Base-by-base conservation (phyloP, 352 stramenopile genomes). In the Globisporangium nodosum region DNA sequence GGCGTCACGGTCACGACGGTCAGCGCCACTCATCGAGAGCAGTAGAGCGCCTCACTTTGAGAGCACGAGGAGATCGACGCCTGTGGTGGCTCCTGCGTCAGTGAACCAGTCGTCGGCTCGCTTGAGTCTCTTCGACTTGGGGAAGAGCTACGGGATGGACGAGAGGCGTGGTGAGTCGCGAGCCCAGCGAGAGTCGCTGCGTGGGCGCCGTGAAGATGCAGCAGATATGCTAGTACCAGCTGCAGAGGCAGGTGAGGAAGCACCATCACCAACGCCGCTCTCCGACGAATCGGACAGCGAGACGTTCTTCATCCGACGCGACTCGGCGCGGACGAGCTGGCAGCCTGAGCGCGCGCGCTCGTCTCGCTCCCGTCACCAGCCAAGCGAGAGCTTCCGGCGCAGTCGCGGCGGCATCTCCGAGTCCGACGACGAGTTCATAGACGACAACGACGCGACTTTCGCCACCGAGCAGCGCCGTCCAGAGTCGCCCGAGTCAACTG, bases 91-190 rank as follows among this genome's bases (percentile, higher is more conserved):
- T 20, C 40, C 54, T 54, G 30, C 49, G 35, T 55, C 45, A 21
- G 61, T 54, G 20, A 35, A 65, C 3, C 68, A 35, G 8, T 35
- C 58, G 40, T 63, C 70, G 40, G 62, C 59, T 51, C 62, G 69
- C 3, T 52, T 84, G 48, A 81, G 68, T 35, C 63, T 84, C 35
- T 72, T 70, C 48, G 70, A 81, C 61, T 60, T 78, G 49, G 65
- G 69, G 37, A 81, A 79, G 61, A 55, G 61, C 24, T 62, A 63
- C 45, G 64, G 51, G 5, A 56, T 69, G 47, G 58, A 49, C 31
- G 11, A 65, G 58, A 47, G 40, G 20, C 27, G 20, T 13, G 27
- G 43, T n/a, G 37, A 20, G 2, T 33, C 47, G 0, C 52, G 16
- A 20, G 0, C 46, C 1, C 20, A 35, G 18, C 16, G 8, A 8